Conservation (phyloP, 2,329 filamentous ascomycete genomes). For the Zelopaecilomyces penicillatus region DNA sequence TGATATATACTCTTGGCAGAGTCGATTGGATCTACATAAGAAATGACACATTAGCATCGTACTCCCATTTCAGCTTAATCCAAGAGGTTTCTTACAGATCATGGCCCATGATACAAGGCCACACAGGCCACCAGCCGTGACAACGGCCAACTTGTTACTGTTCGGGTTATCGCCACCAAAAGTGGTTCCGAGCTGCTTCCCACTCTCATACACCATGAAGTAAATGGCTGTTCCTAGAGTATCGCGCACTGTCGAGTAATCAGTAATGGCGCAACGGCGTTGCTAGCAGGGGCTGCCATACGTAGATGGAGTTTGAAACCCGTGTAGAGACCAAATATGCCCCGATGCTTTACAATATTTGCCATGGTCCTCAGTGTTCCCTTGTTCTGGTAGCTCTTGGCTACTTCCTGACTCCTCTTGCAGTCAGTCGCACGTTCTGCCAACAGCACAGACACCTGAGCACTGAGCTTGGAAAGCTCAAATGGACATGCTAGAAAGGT, state of each 20-base stretch:
- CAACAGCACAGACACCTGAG: constrained; percentile 74
- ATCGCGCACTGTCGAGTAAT: constrained; percentile 56
- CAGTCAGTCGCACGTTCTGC: constrained; percentile 34
- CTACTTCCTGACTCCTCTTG: constrained; percentile 48
- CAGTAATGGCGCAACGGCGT: constrained; percentile 2
- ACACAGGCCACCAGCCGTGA: constrained; percentile 70
- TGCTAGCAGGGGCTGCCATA: constrained; percentile 35
- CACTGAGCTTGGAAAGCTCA: constrained; percentile 81
- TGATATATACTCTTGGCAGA: constrained; percentile 82
- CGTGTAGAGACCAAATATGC: constrained; percentile 66
- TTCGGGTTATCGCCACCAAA: constrained; percentile 62
- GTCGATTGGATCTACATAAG: constrained; percentile 55
- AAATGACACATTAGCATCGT: not conserved
- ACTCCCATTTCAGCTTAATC: not conserved
- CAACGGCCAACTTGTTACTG: constrained; percentile 71
- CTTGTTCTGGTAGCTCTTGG: constrained; percentile 66
- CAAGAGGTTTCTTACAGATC: constrained; percentile 47
- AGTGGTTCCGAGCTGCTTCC: constrained; percentile 72
- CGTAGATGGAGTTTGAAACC: constrained; percentile 71
- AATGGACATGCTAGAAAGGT: constrained; percentile 79
- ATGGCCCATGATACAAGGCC: constrained; percentile 77
- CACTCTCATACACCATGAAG: constrained; percentile 83
- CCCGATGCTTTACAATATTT: constrained; percentile 68
- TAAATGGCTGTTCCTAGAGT: constrained; percentile 78
- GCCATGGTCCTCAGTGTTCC: constrained; percentile 68